Evolutionary conservation across 495 filamentous ascomycete genomes (phyloP).

Genomic region (Lasiosphaeria ovina): DNA sequence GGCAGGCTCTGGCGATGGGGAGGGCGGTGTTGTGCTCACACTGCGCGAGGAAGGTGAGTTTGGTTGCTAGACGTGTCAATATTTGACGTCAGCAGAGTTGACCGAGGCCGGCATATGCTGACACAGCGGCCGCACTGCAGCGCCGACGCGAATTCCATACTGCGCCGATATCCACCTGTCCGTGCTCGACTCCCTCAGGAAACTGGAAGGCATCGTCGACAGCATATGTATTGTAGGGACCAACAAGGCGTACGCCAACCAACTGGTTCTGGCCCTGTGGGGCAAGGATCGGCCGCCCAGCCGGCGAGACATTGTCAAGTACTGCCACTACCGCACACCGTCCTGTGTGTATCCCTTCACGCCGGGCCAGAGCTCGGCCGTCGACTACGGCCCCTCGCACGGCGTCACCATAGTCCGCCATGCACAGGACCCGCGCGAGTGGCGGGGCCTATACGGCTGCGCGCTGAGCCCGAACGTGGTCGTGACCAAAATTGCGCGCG

Average conservation of each 20-base stretch:
- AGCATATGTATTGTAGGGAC: conserved; percentile 26
- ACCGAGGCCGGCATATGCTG: background rate
- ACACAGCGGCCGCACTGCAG: background rate
- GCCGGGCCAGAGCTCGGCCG: conserved; percentile 20
- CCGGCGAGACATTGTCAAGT: background rate
- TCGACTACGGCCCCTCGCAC: conserved; percentile 11
- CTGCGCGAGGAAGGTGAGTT: too few species aligned
- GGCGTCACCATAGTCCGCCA: conserved; percentile 16
- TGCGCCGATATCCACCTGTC: conserved; percentile 20
- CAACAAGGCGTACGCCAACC: conserved; percentile 17
- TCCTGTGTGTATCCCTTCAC: conserved; percentile 20
- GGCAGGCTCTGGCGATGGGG: too few species aligned
- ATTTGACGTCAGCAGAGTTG: background rate
- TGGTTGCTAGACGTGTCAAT: too few species aligned
- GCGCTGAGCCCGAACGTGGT: conserved; percentile 9
- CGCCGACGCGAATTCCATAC: conserved; percentile 11
- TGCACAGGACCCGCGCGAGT: conserved; percentile 13
- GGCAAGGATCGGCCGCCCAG: conserved; percentile 11
- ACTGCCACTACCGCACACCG: conserved; percentile 19
- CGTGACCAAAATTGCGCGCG: conserved; percentile 4
- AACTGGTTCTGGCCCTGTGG: conserved; percentile 20
- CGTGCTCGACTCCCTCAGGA: conserved; percentile 24
- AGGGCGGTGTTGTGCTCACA: too few species aligned
- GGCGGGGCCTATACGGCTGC: conserved; percentile 19
- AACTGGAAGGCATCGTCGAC: conserved; percentile 20